A percentile compares a stretch with the other conserved stretches of the same genome.
Conservation (phyloP, 2,329 filamentous ascomycete genomes). For the Stromatinia cepivora region DNA sequence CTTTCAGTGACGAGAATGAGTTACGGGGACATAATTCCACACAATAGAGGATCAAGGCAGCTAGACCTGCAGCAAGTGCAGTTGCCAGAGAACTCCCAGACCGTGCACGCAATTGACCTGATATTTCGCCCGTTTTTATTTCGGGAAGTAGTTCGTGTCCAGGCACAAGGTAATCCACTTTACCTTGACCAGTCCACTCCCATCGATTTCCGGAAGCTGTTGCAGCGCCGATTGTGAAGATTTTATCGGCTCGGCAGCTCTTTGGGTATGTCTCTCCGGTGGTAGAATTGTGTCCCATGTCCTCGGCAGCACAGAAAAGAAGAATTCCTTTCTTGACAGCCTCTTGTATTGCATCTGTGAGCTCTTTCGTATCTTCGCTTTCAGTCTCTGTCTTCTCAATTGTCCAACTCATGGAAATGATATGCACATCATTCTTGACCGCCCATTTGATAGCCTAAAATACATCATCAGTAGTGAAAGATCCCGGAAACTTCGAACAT, state of each 20-base stretch:
- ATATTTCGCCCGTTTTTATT: too few species aligned
- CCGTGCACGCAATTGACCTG: too few species aligned
- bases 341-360: not conserved
- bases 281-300: not conserved
- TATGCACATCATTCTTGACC: not conserved
- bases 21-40: not conserved
- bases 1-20: not conserved
- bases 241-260: too few species aligned
- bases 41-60: not conserved
- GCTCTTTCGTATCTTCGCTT: fast-evolving
- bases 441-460: not conserved
- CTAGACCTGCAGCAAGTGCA: not conserved
- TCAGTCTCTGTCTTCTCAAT: fast-evolving
- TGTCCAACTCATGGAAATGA: not conserved
- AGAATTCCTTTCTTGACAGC: not conserved
- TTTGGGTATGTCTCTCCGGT: too few species aligned
- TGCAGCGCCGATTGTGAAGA: not conserved
- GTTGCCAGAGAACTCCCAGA: not conserved
- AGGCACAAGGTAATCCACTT: too few species aligned
- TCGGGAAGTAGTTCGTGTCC: too few species aligned
- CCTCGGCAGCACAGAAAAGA: not conserved
- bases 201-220: too few species aligned
- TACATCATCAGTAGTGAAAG: too few species aligned
- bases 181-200: too few species aligned
- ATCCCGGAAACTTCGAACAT: too few species aligned